Conservation (phyloP, 257 asterid genomes). For the Gentiana straminea region DNA sequence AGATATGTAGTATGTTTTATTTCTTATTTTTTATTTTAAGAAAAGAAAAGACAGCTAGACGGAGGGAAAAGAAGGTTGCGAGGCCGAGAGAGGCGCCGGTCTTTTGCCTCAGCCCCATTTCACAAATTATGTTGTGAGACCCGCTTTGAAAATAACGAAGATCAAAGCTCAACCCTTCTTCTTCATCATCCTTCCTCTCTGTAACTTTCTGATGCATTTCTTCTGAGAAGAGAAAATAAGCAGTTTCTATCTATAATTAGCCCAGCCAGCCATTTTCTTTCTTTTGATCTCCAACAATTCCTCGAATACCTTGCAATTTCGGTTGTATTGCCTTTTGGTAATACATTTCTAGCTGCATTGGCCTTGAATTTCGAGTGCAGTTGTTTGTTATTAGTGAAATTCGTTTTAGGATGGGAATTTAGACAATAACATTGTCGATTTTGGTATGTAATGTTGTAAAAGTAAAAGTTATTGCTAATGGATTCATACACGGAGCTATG, state of each 20-base stretch:
- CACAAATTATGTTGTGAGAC: slow-evolving; percentile 7
- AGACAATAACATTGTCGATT: neutral
- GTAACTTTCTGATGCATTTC: no score
- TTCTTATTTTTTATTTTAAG: neutral
- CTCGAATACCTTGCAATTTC: neutral
- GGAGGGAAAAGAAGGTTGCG: neutral
- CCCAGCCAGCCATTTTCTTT: neutral
- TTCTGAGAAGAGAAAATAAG: neutral
- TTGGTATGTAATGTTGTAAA: neutral
- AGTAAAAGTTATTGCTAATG: slow-evolving; percentile 25
- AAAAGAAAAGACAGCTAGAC: neutral
- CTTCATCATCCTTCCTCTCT: neutral
- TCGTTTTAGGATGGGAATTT: neutral
- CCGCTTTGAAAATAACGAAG: slow-evolving; percentile 6
- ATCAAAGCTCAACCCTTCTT: neutral
- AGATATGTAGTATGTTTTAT: no score
- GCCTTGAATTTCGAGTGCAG: neutral
- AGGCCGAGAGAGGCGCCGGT: slow-evolving; percentile 17
- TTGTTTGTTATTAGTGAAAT: slow-evolving; percentile 5
- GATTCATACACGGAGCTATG: slow-evolving; percentile 81
- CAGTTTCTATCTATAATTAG: neutral
- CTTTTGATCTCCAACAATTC: slow-evolving; percentile 8
- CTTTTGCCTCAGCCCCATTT: slow-evolving; percentile 2
- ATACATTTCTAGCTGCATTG: neutral
- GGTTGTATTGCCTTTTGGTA: neutral